phyloP scores from a whole-genome alignment of 805 yeast genomes.

The Myxozyma udenii region DNA sequence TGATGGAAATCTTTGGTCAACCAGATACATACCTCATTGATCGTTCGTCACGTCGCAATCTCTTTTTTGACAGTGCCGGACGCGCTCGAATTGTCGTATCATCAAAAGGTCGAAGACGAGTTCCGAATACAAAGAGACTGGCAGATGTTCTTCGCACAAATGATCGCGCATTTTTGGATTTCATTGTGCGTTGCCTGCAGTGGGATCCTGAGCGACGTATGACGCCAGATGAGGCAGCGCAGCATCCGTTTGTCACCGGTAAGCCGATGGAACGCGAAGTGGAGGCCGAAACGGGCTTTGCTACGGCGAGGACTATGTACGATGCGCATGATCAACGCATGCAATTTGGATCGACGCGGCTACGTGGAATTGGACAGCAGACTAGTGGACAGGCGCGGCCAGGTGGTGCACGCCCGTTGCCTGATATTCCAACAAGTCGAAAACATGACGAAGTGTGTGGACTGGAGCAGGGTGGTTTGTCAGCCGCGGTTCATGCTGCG shows the following conservation, averaged over 20 bases:
- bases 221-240: slow-evolving; percentile 39
- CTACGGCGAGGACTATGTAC: background rate
- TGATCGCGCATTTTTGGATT: slow-evolving; percentile 38
- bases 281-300: background rate
- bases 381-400: background rate
- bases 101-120: slow-evolving; percentile 31
- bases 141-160: slow-evolving; percentile 31
- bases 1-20: slow-evolving; percentile 85
- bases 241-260: slow-evolving; percentile 40
- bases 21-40: slow-evolving; percentile 53
- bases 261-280: slow-evolving; percentile 11
- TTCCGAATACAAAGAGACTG: slow-evolving; percentile 33
- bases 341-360: background rate
- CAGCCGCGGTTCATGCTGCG: no score
- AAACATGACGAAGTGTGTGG: no score
- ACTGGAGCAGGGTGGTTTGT: no score
- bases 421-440: slow-evolving; percentile 8
- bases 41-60: slow-evolving; percentile 37
- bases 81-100: slow-evolving; percentile 34
- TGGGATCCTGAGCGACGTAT: slow-evolving; percentile 61
- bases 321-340: background rate
- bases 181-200: slow-evolving; percentile 62
- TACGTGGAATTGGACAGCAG: background rate
- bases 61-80: slow-evolving; percentile 42
- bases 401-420: slow-evolving; percentile 15